Conservation (phyloP, 306 rosid genomes). For the Fragaria nilgerrensis region DNA sequence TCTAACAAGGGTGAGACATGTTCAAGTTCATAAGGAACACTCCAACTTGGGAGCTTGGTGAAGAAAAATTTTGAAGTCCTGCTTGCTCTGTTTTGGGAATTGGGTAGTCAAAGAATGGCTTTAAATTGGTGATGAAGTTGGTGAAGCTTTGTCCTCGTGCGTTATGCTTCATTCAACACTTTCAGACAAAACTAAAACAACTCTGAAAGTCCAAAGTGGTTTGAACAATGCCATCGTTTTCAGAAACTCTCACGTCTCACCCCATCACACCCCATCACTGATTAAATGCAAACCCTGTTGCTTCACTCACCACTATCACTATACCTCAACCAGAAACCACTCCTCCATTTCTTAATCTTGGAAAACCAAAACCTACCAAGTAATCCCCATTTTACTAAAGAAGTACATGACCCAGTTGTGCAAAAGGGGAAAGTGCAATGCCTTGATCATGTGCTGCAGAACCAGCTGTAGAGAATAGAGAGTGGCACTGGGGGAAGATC, state of each 20-base stretch:
- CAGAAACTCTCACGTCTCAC: background rate
- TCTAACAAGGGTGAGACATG: background rate
- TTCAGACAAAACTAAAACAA: slow-evolving; percentile 23
- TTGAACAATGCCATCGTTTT: slow-evolving; percentile 20
- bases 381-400: background rate
- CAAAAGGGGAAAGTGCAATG: background rate
- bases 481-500: background rate
- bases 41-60: background rate
- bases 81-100: slow-evolving; percentile 9
- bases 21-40: background rate
- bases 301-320: background rate
- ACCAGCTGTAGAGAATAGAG: slow-evolving; percentile 27
- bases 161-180: slow-evolving; percentile 21
- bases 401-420: background rate
- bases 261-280: slow-evolving; percentile 10
- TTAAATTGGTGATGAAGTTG: slow-evolving; percentile 2
- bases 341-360: background rate
- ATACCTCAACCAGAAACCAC: slow-evolving; percentile 1
- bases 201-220: slow-evolving; percentile 18
- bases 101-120: slow-evolving; percentile 4
- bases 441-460: slow-evolving; percentile 1
- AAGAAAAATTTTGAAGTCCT: slow-evolving; percentile 5
- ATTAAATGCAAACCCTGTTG: background rate
- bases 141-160: slow-evolving; percentile 13
- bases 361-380: background rate